Percentiles rank a stretch among this genome's conserved stretches.
Evolutionary conservation across 192 early-diverging fungal genomes (phyloP).

Genomic region (Glomus cerebriforme): DNA sequence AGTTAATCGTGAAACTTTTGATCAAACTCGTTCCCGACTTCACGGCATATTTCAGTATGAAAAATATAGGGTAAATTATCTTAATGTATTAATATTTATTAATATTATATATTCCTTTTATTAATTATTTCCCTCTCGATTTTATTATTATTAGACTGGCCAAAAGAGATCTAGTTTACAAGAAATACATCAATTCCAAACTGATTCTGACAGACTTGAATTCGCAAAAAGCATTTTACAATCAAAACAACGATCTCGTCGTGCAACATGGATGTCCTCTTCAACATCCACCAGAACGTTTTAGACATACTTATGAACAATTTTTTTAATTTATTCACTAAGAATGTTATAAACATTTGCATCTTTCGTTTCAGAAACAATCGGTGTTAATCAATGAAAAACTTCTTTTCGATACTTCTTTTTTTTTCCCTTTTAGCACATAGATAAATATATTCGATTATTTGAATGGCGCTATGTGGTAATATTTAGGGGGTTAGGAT

Average conservation of each 20-base stretch:
- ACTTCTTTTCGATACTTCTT: too few species aligned
- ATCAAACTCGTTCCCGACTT: conserved; percentile 28
- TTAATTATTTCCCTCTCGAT: neutral
- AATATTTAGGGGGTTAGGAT: too few species aligned
- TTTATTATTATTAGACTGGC: conserved; percentile 6
- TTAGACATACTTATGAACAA: neutral
- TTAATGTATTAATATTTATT: neutral
- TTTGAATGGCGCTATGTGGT: too few species aligned
- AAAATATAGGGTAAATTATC: conserved; percentile 25
- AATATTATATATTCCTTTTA: neutral
- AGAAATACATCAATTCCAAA: neutral
- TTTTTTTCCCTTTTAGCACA: neutral
- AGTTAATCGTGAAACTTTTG: conserved; percentile 24
- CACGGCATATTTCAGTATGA: conserved; percentile 30
- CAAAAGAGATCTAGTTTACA: conserved; percentile 23
- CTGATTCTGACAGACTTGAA: conserved; percentile 21
- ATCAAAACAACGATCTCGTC: neutral
- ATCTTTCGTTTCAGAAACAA: neutral
- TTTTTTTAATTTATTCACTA: neutral
- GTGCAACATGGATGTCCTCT: conserved; percentile 9
- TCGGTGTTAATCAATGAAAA: too few species aligned
- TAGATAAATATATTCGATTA: neutral
- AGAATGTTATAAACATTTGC: too few species aligned
- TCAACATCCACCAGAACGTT: neutral
- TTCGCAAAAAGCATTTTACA: conserved; percentile 26